Evolutionary conservation across 192 early-diverging fungal species (phyloP), one percentile per base, ranked within the genome.

Genomic region (Piromyces sp.): DNA sequence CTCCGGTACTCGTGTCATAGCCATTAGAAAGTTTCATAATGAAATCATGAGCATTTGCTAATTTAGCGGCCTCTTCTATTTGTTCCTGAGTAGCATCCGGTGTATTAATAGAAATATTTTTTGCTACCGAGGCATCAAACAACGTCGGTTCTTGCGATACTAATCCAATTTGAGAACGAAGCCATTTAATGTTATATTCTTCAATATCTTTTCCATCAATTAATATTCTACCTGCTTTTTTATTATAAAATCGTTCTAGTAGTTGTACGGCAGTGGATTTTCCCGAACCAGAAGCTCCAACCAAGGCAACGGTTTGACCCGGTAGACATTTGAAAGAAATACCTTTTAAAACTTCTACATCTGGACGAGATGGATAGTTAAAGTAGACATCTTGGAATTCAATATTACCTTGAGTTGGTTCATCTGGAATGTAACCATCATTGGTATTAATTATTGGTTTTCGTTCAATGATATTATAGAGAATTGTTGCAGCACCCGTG

Each of bases 171-270:
- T 89, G 90, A 29, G 87, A 83, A 79, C 94, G 91, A 88, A 80
- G 5, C 80, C 31, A 40, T 28, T 33, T 40, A 80, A 40, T 28
- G n/a, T 40, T 37, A 80, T 40, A 80, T 5, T 80, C 31, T 29
- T 89, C 86, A 42, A 95, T 90, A 83, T 95, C 93, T 84, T 94
- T 93, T 5, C 96, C 95, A 81, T 99, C 97, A 33, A 99, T 92
- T 79, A 87, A 84, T 30, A 99, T 95, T 30, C 89, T 83, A 22
- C 97, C 97, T 0, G 87, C 85, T 30, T 90, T 84, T 0, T 93
- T 90, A 83, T 99, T 95, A 86, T 97, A 97, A 85, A 95, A 97
- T 22, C 96, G 90, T 86, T 95, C 91, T 29, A 98, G 80, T 37
- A 98, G 88, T 68, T 91, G 88, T 13, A 96, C 95, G 89, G 89